Conservation (phyloP, 1,139 yeast species). For the Starmera stellimalicola region DNA sequence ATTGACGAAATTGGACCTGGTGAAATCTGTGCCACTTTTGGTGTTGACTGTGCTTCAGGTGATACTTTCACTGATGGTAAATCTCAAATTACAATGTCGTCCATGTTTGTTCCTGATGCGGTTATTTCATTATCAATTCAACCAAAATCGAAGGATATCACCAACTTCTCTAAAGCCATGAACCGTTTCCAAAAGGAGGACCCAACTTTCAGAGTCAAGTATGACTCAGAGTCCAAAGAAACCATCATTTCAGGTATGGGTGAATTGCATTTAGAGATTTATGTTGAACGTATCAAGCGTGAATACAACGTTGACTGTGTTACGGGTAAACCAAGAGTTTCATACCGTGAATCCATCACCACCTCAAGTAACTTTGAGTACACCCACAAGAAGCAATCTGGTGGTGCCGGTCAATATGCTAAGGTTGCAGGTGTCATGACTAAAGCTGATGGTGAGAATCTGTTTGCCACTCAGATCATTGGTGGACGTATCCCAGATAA, state of each 20-base stretch:
- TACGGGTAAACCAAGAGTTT: conserved; percentile 96
- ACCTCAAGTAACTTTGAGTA: conserved; percentile 73
- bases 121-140: conserved; percentile 87
- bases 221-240: conserved; percentile 87
- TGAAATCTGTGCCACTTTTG: conserved; percentile 98
- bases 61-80: conserved; percentile 89
- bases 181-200: conserved; percentile 97
- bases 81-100: conserved; percentile 78
- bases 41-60: conserved; percentile 99
- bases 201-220: conserved; percentile 92
- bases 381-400: conserved; percentile 96
- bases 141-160: conserved; percentile 83
- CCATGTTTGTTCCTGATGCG: conserved; percentile 98
- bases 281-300: conserved; percentile 95
- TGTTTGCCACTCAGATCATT: conserved; percentile 77
- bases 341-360: conserved; percentile 90
- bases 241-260: conserved; percentile 99
- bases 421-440: conserved; percentile 84
- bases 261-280: conserved; percentile 91
- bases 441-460: conserved; percentile 58
- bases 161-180: conserved; percentile 90
- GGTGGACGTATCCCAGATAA: conserved; percentile 98
- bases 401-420: conserved; percentile 99
- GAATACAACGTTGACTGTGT: conserved; percentile 94
- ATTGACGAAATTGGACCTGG: conserved; percentile 95